Base-by-base conservation (phyloP, 73 alveolate genomes). In the Symbiodinium pilosum region DNA sequence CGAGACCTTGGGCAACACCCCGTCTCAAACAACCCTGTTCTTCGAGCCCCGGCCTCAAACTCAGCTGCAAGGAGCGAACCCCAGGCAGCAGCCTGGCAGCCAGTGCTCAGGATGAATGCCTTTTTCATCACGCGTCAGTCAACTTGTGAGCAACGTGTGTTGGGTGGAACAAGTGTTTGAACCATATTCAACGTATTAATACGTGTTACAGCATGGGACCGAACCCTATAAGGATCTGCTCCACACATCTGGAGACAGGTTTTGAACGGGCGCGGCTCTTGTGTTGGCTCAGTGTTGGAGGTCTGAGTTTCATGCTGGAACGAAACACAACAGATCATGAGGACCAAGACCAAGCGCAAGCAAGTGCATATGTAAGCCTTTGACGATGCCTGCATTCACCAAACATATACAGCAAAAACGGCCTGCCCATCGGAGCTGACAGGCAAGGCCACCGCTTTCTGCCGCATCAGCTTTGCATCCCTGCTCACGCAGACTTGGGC, bases 381-480 rank as follows among this genome's bases (percentile, higher is more conserved):
- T 5, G 36, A 68, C 32, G 39, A n/a, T 6, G 9, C 83, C 83
- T 18, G 8, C 36, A n/a, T 68, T 38, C 83, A 11, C 83, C 39
- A 20, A n/a, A 11, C 83, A 20, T 18, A 28, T 12, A 71, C 85
- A 3, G 2, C 43, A 7, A 26, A 26, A 36, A 42, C 42, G 44
- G 30, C 87, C 87, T 81, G 56, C 18, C 87, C 87, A 26, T 36
- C 51, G 21, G 71, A n/a, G 36, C 40, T 43, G 54, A 40, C 43
- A 36, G 97, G 97, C 97, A 91, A 69, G 24, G 97, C 97, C 56
- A 91, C 77, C 38, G 97, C 75, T 11, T 68, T 71, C 52, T 91
- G 97, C 4, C 97, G 87, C 52, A 91, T 68, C 52, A 91, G 77
- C 81, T 91, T 91, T 30, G 97, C 71, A 26, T 68, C 77, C 97